Base-by-base conservation (phyloP, 2,329 filamentous ascomycete species). In the Colletotrichum noveboracense region DNA sequence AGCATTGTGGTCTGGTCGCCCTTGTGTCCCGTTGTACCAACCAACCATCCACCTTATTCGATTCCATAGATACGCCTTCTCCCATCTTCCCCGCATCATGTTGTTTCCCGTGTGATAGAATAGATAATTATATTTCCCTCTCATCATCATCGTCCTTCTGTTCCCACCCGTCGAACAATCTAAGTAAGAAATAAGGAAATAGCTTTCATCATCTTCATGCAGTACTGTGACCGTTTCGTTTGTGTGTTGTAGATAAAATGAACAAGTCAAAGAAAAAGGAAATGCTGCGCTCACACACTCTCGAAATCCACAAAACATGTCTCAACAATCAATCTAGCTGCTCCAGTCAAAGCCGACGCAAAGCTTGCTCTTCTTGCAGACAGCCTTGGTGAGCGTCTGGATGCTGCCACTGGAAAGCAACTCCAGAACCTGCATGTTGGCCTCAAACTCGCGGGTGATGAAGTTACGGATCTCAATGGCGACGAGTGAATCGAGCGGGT, bases 391-490 rank as follows among this genome's bases (percentile, higher is more conserved):
- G 18, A 90, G 79, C 3, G 84, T 88, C 82, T 87, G 85, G 76
- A 89, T 88, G 24, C 85, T 87, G 3, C 89, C 89, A 78, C 88
- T 89, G 7, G 86, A 88, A 48, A 91, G 81, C 75, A 91, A 80
- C 79, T 92, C 89, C 75, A 91, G 80, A 0, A 91, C 89, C 81
- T 91, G 89, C 79, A 91, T 78, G 70, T 88, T 89, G 2, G 86
- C 85, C 79, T 89, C 84, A 77, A 89, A 85, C 80, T 88, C 87
- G 72, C 87, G 85, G 16, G 86, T 87, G 68, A 89, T 87, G 83
- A 87, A 89, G 80, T 89, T 89, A 24, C 88, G 86, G 69, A 89
- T 83, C 81, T 89, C 87, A 64, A 89, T 88, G 1, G 87, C 87
- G 18, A 88, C 86, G 6, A 89, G 84, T 5, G 87, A 89, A 80